Base-by-base conservation (phyloP, 768 basidiomycete species). In the Naganishia kalamii region DNA sequence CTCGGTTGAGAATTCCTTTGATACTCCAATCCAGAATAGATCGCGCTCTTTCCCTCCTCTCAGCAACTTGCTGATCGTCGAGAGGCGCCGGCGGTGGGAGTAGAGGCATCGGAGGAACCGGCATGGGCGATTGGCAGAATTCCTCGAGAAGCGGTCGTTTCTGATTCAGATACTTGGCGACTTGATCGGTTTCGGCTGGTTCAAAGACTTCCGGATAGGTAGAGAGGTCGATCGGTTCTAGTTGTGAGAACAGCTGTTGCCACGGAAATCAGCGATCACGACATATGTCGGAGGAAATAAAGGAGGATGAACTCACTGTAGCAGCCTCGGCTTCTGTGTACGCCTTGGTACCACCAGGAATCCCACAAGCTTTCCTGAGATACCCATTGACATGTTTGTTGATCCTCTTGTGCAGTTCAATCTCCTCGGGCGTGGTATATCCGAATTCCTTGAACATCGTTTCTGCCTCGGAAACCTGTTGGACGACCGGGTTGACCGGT, bases 161-260 rank as follows among this genome's bases (percentile, higher is more conserved):
- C 15, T 41, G 54, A 40, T 57, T 57, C n/a, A 57, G 54, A 21
- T 23, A 57, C 37, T 57, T 57, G 12, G 54, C 54, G 23, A 57
- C 17, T 40, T 57, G 54, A 27, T 57, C 54, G n/a, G 54, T 57
- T 11, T 57, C 54, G 4, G 37, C 32, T 5, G 54, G 54, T 27
- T 57, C 54, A 15, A 57, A 57, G 13, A 57, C 54, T 41, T 57
- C 54, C 6, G 54, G 54, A 57, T 57, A 25, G 35, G 54, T 40
- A 21, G 54, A 11, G 21, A 33, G 15, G 27, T 57, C 54, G 2
- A 57, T 3, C 15, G 54, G 35, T 27, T 4, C 13, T 13, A 57
- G 2, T 3, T 23, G 11, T 23, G 54, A 37, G 23, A 57, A 35
- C 27, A 57, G 23, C 54, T 57, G 23, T 7, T n/a, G n/a, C 32